These are phyloP conservation scores for Fistulina hepatica DNA, from an alignment of 1,284 basidiomycete species.

Conservation along the genomic window DNA sequence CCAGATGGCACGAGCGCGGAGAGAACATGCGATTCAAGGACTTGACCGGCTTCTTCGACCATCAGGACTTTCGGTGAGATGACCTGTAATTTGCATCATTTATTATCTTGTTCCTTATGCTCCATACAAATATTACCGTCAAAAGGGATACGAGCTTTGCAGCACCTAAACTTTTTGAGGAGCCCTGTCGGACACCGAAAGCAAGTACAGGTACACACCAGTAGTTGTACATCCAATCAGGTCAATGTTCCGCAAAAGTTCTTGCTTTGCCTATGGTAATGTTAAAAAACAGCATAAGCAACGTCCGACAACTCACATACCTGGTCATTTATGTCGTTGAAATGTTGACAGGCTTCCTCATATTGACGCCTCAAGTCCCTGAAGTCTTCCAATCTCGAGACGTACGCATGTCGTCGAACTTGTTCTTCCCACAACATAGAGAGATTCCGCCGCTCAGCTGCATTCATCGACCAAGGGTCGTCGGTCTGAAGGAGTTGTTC, in stretches of 20 bases:
- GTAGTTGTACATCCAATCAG: constrained; percentile 68
- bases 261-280: constrained; percentile 26
- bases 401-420: constrained; percentile 20
- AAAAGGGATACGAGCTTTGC: constrained; percentile 50
- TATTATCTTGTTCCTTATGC: background rate
- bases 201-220: constrained; percentile 20
- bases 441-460: constrained; percentile 28
- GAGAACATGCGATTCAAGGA: constrained; percentile 63
- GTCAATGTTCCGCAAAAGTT: constrained; percentile 40
- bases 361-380: constrained; percentile 22
- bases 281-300: background rate
- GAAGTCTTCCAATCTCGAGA: constrained; percentile 28
- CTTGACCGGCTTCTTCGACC: constrained; percentile 68
- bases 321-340: constrained; percentile 29
- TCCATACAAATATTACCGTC: constrained; percentile 27
- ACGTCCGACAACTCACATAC: constrained; percentile 16
- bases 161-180: constrained; percentile 33
- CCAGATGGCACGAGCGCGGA: constrained; percentile 45
- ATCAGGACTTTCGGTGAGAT: constrained; percentile 43
- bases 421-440: constrained; percentile 26
- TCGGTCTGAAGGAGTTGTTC: background rate
- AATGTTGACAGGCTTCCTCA: constrained; percentile 14
- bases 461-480: background rate
- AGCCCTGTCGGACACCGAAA: constrained; percentile 8
- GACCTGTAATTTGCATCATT: constrained; percentile 25